Percentiles rank a stretch among this genome's conserved stretches.
These are phyloP conservation scores for Przewalskia tangutica DNA, from an alignment of 257 asterid genomes.

Conservation along the genomic window DNA sequence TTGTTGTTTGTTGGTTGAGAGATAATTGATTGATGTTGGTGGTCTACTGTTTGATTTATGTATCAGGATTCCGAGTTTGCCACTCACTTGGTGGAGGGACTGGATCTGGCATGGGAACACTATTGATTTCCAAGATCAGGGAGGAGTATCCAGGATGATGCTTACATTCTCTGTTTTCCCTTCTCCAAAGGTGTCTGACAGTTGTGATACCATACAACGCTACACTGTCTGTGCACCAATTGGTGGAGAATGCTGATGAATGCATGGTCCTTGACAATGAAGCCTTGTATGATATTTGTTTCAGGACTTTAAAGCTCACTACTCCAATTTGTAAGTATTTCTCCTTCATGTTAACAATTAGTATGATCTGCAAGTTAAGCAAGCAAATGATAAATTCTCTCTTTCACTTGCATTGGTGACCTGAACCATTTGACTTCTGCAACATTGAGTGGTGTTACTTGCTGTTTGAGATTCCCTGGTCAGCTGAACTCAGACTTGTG, in stretches of 20 bases:
- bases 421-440: slow-evolving; percentile 59
- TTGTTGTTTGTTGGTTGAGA: background rate
- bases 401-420: slow-evolving; percentile 34
- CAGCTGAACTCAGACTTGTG: slow-evolving; percentile 59
- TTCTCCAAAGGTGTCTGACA: slow-evolving; percentile 66
- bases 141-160: slow-evolving; percentile 69
- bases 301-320: slow-evolving; percentile 58
- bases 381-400: background rate
- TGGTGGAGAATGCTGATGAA: slow-evolving; percentile 62
- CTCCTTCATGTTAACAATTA: background rate
- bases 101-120: slow-evolving; percentile 68
- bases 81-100: slow-evolving; percentile 69
- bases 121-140: slow-evolving; percentile 54
- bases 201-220: slow-evolving; percentile 61
- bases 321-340: slow-evolving; percentile 51
- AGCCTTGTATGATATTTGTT: slow-evolving; percentile 57
- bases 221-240: slow-evolving; percentile 52
- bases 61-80: slow-evolving; percentile 54
- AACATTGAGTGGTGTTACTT: slow-evolving; percentile 62
- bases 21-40: background rate
- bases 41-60: background rate
- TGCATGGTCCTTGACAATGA: slow-evolving; percentile 71
- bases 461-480: slow-evolving; percentile 53
- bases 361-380: background rate
- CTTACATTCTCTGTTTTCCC: slow-evolving; percentile 69